Percentiles rank a stretch among this genome's conserved stretches.
Conservation (phyloP, 805 yeast genomes). For the Ogataea corticis region DNA sequence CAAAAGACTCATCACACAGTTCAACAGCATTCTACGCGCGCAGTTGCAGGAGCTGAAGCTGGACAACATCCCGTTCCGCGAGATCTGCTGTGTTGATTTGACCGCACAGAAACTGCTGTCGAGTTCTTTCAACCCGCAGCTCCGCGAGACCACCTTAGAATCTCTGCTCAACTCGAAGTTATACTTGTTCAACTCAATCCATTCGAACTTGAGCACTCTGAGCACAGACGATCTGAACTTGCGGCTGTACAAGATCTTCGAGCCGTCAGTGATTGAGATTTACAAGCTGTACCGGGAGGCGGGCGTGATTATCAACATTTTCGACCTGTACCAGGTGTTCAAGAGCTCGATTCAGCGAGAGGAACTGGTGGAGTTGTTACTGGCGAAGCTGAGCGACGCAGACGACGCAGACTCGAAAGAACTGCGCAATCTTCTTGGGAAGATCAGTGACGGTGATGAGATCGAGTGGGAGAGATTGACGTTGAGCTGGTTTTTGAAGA, state of each 20-base stretch:
- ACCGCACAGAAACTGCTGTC: constrained; percentile 30
- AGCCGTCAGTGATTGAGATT: constrained; percentile 54
- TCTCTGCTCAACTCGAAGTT: constrained; percentile 43
- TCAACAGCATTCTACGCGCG: constrained; percentile 15
- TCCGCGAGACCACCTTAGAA: constrained; percentile 41
- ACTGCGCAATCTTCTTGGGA: constrained; percentile 5
- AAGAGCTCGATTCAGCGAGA: constrained; percentile 33
- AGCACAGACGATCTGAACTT: constrained; percentile 10
- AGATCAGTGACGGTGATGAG: constrained; percentile 38
- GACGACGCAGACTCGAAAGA: constrained; percentile 1
- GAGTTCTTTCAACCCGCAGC: constrained; percentile 44
- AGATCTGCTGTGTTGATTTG: constrained; percentile 40
- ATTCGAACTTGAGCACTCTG: constrained; percentile 19
- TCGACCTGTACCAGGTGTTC: constrained; percentile 38
- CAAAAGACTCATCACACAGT: constrained; percentile 13
- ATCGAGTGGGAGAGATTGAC: constrained; percentile 61
- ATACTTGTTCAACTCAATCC: constrained; percentile 29
- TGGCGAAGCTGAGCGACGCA: constrained; percentile 4
- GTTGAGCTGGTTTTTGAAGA: constrained; percentile 74
- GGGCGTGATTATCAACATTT: constrained; percentile 48
- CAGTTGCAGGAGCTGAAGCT: constrained; percentile 29
- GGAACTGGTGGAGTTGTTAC: constrained; percentile 19
- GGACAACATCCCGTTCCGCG: constrained; percentile 37
- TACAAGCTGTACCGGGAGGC: constrained; percentile 80
- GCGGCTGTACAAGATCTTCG: constrained; percentile 39